phyloP scores from a whole-genome alignment of 2,329 filamentous ascomycete species.

The Davidsoniella virescens region DNA sequence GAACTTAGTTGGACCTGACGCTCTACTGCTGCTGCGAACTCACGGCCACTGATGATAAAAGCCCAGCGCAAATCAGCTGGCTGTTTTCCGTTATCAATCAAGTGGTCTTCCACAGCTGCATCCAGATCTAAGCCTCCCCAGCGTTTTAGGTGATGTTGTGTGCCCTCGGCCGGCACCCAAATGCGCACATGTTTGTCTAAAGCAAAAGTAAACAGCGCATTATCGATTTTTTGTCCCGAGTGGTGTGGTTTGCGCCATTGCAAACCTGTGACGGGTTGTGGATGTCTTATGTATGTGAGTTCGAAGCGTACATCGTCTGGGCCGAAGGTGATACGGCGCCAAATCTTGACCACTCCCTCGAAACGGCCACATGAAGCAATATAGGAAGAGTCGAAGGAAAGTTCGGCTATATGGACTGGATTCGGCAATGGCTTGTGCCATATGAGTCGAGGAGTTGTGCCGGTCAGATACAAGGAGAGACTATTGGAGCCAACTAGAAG shows the following conservation, averaged over 20 bases:
- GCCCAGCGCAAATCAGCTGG: conserved; percentile 38
- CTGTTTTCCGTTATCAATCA: conserved; percentile 16
- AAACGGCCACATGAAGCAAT: conserved; percentile 67
- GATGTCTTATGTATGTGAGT: conserved; percentile 78
- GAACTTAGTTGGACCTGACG: conserved; percentile 44
- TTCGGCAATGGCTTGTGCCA: conserved; percentile 67
- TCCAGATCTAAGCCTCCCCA: conserved; percentile 69
- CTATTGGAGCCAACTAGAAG: conserved; percentile 58
- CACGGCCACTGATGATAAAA: conserved; percentile 67
- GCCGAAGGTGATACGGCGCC: conserved; percentile 75
- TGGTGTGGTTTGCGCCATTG: conserved; percentile 74
- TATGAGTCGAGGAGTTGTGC: conserved; percentile 34
- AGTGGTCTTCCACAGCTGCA: conserved; percentile 43
- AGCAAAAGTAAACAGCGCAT: conserved; percentile 81
- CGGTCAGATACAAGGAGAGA: conserved; percentile 50
- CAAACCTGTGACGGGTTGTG: conserved; percentile 59
- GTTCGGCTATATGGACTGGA: conserved; percentile 53
- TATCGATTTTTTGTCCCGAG: conserved; percentile 61
- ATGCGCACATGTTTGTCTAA: conserved; percentile 65
- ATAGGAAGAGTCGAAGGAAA: conserved; percentile 76
- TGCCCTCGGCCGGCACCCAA: conserved; percentile 62
- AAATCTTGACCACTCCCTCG: conserved; percentile 80
- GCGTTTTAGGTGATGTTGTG: conserved; percentile 53
- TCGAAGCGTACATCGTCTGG: conserved; percentile 75
- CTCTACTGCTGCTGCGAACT: conserved; percentile 65